These are phyloP conservation scores for Agaricus blazei DNA, from an alignment of 768 basidiomycete genomes.

Conservation along the genomic window DNA sequence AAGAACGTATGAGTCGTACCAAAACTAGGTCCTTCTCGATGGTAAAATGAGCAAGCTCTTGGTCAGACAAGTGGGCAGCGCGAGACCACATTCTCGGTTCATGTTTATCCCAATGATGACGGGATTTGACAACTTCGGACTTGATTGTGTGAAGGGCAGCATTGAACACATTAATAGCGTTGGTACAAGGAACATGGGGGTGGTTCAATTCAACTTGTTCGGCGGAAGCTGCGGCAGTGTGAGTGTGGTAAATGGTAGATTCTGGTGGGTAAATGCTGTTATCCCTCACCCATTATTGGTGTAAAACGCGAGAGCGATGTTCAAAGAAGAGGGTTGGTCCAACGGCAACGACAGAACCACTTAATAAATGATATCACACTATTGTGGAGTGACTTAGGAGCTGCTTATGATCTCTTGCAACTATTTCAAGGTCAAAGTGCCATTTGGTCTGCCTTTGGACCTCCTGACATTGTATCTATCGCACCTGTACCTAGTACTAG, in stretches of 20 bases:
- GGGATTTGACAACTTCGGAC: constrained; percentile 59
- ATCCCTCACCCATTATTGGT: constrained; percentile 12
- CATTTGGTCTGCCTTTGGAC: too few species aligned
- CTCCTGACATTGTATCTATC: too few species aligned
- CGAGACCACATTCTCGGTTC: constrained; percentile 70
- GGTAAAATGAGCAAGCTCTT: constrained; percentile 45
- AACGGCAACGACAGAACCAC: too few species aligned
- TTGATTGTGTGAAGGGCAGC: constrained; percentile 52
- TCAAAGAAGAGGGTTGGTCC: too few species aligned
- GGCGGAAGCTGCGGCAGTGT: constrained; percentile 37
- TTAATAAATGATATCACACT: too few species aligned
- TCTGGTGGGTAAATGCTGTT: not conserved
- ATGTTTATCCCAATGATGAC: constrained; percentile 67
- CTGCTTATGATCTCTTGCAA: too few species aligned
- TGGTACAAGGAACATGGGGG: constrained; percentile 53
- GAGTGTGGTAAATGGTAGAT: not conserved
- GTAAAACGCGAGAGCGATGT: not conserved
- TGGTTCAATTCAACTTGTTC: constrained; percentile 55
- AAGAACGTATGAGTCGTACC: constrained; percentile 22
- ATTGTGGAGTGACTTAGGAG: too few species aligned
- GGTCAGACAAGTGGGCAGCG: constrained; percentile 46
- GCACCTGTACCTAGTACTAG: too few species aligned
- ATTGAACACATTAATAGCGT: constrained; percentile 64
- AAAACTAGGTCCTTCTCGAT: constrained; percentile 38
- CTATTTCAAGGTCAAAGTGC: too few species aligned